Conservation (phyloP, 345 rosid genomes). For the Gynandropsis gynandra region DNA sequence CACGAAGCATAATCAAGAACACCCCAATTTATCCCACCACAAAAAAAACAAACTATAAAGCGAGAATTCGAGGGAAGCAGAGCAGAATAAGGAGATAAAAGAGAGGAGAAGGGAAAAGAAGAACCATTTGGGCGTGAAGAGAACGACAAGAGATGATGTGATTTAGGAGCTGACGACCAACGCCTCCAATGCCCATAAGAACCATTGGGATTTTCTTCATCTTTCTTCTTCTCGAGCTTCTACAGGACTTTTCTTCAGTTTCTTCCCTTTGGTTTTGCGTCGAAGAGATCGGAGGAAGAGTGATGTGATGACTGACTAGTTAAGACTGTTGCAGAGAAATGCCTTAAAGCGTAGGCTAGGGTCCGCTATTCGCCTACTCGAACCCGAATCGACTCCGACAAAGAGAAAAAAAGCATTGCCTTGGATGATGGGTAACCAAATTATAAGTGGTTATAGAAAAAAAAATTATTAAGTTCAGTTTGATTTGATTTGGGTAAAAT, state of each 20-base stretch:
- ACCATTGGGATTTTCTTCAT: slow-evolving; percentile 69
- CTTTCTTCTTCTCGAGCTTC: slow-evolving; percentile 1
- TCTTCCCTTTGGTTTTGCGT: not conserved
- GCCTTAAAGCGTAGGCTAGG: no score
- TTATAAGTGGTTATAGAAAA: no score
- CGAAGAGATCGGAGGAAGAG: no score
- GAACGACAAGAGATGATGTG: slow-evolving; percentile 85
- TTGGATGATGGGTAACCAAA: no score
- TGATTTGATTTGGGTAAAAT: no score
- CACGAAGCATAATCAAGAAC: not conserved
- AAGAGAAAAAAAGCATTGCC: no score
- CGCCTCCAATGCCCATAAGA: slow-evolving; percentile 84
- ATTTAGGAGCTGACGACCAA: slow-evolving; percentile 77
- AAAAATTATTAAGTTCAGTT: no score
- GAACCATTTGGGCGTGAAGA: slow-evolving; percentile 62
- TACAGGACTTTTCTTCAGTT: not conserved
- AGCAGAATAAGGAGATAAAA: not conserved
- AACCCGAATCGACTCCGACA: no score
- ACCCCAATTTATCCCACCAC: not conserved
- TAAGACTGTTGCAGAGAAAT: no score
- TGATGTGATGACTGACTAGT: no score
- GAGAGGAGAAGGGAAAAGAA: not conserved
- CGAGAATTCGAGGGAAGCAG: not conserved
- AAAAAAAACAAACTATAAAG: slow-evolving; percentile 1
- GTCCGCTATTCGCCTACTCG: no score